These are phyloP conservation scores for Musa balbisiana DNA, from an alignment of 202 grass and related monocot genomes.

Conservation along the genomic window DNA sequence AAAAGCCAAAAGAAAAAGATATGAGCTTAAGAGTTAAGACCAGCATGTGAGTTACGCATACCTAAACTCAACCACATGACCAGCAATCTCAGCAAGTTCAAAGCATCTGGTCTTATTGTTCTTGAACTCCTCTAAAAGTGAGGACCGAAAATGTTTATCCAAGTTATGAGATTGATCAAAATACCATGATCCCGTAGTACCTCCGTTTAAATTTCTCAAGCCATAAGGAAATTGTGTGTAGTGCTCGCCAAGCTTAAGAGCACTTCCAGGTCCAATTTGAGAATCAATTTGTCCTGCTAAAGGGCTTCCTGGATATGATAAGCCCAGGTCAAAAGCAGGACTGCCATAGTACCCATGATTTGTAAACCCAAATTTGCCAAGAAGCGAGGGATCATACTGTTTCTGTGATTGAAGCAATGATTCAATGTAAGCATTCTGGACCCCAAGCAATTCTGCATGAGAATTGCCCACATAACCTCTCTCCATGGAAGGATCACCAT, in stretches of 20 bases:
- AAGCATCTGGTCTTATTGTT: constrained; percentile 84
- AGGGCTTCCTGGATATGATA: constrained; percentile 71
- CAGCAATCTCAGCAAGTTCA: constrained; percentile 87
- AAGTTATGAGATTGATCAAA: constrained; percentile 48
- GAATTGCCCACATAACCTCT: constrained; percentile 44
- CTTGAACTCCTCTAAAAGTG: constrained; percentile 92
- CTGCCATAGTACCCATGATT: constrained; percentile 63
- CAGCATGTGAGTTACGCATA: constrained; percentile 15
- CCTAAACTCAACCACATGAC: constrained; percentile 97
- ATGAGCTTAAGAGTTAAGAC: not conserved
- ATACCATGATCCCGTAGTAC: constrained; percentile 34
- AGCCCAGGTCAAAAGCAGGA: constrained; percentile 44
- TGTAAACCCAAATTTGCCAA: constrained; percentile 46
- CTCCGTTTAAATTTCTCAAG: constrained; percentile 51
- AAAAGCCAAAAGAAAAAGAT: not conserved
- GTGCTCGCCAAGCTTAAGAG: constrained; percentile 62
- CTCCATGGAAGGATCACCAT: constrained; percentile 38
- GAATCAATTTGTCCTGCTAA: constrained; percentile 58
- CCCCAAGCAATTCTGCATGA: constrained; percentile 46
- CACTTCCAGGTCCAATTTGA: constrained; percentile 52
- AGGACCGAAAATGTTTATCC: constrained; percentile 63
- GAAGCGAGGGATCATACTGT: constrained; percentile 55
- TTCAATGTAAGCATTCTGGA: constrained; percentile 76
- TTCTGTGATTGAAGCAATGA: constrained; percentile 75
- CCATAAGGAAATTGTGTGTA: constrained; percentile 54